Base-by-base conservation (phyloP, 148 eudicot genomes). In the Vaccinium myrtillus region DNA sequence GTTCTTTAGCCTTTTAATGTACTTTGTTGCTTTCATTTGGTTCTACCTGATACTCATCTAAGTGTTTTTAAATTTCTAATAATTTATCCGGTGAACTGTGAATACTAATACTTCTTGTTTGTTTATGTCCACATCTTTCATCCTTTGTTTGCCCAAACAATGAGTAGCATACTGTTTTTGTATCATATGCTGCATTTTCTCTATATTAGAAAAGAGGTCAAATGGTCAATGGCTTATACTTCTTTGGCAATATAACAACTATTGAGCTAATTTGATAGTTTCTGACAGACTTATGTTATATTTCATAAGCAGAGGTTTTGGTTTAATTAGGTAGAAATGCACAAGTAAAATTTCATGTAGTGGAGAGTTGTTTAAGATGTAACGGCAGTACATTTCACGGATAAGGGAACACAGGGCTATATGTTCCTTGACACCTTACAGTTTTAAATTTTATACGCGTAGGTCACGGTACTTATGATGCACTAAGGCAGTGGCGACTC, bases 121-220 rank as follows among this genome's bases (percentile, higher is more conserved):
- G 50, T 48, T 30, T 75, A 48, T 10, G 30, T 75, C n/a, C 9
- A 71, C 48, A 8, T 4, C 25, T 48, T 49, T 30, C 53, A 50
- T 53, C 59, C 39, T 23, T 77, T 51, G 80, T 18, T 50, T 51
- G 32, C 61, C 49, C 32, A 48, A 56, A 48, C 25, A 36, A 43
- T 12, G 23, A 48, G 32, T 78, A 51, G 21, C 81, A 78, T 53
- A 0, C 61, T 53, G 61, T 11, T 51, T 78, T 55, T 53, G 43
- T 78, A 25, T 53, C 61, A 3, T 53, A 78, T 78, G 61, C 61
- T 78, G 19, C 61, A 30, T 78, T 53, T 78, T 78, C 79, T 49
- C 30, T 76, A 9, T 55, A 21, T 10, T 21, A 49, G 16, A n/a
- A 76, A 48, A 76, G 10, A 76, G 79, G n/a, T 76, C 54, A 76